A percentile compares a stretch with the other conserved stretches of the same genome.
These are phyloP conservation scores for Aspergillus indologenus DNA, from an alignment of 495 filamentous ascomycete species.

Conservation along the genomic window DNA sequence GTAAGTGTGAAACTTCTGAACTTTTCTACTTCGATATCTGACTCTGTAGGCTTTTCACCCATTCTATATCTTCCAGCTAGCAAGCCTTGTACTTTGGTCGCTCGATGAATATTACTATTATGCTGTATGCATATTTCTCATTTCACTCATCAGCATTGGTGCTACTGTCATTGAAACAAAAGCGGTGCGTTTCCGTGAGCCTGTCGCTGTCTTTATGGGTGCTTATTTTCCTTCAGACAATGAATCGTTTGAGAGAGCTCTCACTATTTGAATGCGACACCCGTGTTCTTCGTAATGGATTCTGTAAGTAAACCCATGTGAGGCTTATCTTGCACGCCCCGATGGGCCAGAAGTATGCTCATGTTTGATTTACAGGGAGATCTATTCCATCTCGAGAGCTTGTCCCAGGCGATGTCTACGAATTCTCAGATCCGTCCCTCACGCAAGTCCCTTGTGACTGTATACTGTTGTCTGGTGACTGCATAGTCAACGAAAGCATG, in stretches of 20 bases:
- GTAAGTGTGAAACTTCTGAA: constrained; percentile 43
- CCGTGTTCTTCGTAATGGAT: constrained; percentile 87
- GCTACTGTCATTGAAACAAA: constrained; percentile 87
- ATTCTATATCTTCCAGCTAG: constrained; percentile 97
- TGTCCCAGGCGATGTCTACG: constrained; percentile 95
- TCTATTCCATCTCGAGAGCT: constrained; percentile 82
- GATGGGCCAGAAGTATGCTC: neutral
- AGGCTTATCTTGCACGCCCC: neutral
- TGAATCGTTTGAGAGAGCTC: constrained; percentile 86
- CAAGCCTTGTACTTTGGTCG: constrained; percentile 92
- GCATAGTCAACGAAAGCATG: constrained; percentile 99
- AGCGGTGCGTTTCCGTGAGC: constrained; percentile 51
- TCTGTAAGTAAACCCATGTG: constrained; percentile 64
- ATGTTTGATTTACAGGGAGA: constrained; percentile 56
- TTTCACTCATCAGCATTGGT: constrained; percentile 87
- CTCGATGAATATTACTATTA: constrained; percentile 97
- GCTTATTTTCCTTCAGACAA: constrained; percentile 58
- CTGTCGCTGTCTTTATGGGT: neutral
- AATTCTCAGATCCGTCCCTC: constrained; percentile 93
- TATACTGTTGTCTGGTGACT: constrained; percentile 87
- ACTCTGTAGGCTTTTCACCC: constrained; percentile 78
- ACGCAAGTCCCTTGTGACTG: constrained; percentile 94
- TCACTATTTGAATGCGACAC: constrained; percentile 94
- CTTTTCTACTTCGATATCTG: constrained; percentile 13
- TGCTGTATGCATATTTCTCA: constrained; percentile 90